A percentile compares a stretch with the other conserved stretches of the same genome.
Conservation (phyloP, 2,329 filamentous ascomycete genomes). For the Trichoderma breve region DNA sequence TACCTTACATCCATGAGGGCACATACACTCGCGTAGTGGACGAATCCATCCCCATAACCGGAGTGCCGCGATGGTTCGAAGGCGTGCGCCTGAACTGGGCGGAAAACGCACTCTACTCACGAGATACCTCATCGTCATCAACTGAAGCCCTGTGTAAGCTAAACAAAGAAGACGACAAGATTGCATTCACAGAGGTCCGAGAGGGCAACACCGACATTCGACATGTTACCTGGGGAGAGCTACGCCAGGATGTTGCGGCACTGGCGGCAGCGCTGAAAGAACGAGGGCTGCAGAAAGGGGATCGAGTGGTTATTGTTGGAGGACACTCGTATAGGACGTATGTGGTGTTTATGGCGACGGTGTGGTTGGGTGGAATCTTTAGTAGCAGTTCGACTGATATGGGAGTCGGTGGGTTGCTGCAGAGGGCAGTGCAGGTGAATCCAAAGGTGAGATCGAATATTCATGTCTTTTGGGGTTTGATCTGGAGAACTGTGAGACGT, state of each 20-base stretch:
- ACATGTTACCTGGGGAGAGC: slow-evolving; percentile 64
- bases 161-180: slow-evolving; percentile 67
- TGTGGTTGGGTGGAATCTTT: slow-evolving; percentile 71
- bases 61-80: slow-evolving; percentile 73
- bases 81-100: slow-evolving; percentile 74
- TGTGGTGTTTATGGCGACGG: slow-evolving; percentile 66
- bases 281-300: slow-evolving; percentile 66
- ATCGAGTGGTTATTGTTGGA: slow-evolving; percentile 72
- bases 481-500: not conserved
- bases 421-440: slow-evolving; percentile 70
- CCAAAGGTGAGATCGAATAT: slow-evolving; percentile 52
- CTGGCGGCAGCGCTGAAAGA: slow-evolving; percentile 66
- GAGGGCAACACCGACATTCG: slow-evolving; percentile 59
- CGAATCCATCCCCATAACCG: slow-evolving; percentile 65
- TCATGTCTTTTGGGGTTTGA: not conserved
- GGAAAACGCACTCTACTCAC: slow-evolving; percentile 70
- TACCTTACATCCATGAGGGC: slow-evolving; percentile 63
- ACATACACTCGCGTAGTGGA: slow-evolving; percentile 62
- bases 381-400: slow-evolving; percentile 78
- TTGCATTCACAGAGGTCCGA: slow-evolving; percentile 70
- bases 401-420: slow-evolving; percentile 74
- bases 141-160: slow-evolving; percentile 47
- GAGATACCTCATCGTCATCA: slow-evolving; percentile 41
- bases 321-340: slow-evolving; percentile 74
- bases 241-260: slow-evolving; percentile 57